Conservation (phyloP, 1,139 yeast genomes). For the Nematodospora anomalae region DNA sequence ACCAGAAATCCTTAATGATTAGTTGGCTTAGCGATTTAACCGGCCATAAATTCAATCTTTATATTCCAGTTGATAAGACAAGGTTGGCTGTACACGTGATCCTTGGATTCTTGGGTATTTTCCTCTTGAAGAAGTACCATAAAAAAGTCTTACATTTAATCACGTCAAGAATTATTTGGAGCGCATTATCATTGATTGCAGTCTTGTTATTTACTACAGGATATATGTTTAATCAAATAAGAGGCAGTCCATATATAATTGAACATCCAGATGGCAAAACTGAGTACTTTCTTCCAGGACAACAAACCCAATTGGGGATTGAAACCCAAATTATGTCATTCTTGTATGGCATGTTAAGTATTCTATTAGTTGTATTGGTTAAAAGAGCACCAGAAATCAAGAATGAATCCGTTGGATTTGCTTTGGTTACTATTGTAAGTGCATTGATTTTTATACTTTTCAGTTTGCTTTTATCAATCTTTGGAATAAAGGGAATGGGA, state of each 20-base stretch:
- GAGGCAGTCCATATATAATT: constrained; percentile 71
- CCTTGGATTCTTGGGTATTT: constrained; percentile 28
- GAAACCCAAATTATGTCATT: constrained; percentile 78
- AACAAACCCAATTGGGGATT: constrained; percentile 73
- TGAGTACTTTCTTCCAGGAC: constrained; percentile 64
- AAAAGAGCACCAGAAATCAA: constrained; percentile 48
- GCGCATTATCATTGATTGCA: constrained; percentile 55
- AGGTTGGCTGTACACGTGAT: constrained; percentile 52
- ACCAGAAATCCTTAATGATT: constrained; percentile 44
- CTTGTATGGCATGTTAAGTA: constrained; percentile 58
- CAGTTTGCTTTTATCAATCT: constrained; percentile 55
- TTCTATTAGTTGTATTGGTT: constrained; percentile 49
- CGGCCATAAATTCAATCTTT: constrained; percentile 46
- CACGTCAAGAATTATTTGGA: constrained; percentile 55
- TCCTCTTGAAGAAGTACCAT: constrained; percentile 25
- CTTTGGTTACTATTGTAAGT: constrained; percentile 43
- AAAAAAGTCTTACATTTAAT: constrained; percentile 34
- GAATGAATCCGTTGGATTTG: constrained; percentile 40
- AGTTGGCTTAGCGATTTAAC: constrained; percentile 39
- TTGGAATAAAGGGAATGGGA: constrained; percentile 56
- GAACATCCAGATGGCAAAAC: constrained; percentile 55
- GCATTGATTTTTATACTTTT: constrained; percentile 48
- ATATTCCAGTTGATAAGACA: constrained; percentile 57
- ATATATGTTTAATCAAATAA: constrained; percentile 88
- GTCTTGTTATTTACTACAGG: constrained; percentile 81